A percentile compares a stretch with the other conserved stretches of the same genome.
These are phyloP conservation scores for Metroxylon sagu DNA, from an alignment of 176 grass and related monocot species.

Conservation along the genomic window DNA sequence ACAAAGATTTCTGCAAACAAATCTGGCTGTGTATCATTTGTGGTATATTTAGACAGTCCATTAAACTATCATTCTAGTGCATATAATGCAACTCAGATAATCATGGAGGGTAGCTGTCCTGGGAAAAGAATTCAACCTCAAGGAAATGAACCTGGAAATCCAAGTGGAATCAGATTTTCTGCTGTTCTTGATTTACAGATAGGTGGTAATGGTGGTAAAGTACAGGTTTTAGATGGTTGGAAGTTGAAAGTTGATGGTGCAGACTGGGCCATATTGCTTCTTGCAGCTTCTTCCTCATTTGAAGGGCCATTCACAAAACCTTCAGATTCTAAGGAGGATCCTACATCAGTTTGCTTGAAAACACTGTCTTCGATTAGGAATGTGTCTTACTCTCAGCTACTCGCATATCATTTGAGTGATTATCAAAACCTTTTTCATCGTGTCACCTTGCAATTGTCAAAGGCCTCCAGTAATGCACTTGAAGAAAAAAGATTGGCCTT, in stretches of 20 bases:
- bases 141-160: conserved; percentile 23
- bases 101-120: conserved; percentile 72
- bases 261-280: conserved; percentile 71
- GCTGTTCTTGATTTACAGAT: conserved; percentile 49
- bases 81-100: conserved; percentile 49
- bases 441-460: conserved; percentile 69
- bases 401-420: conserved; percentile 62
- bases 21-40: conserved; percentile 48
- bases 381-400: conserved; percentile 59
- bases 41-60: conserved; percentile 42
- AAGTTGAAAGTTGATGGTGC: conserved; percentile 65
- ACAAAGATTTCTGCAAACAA: conserved; percentile 61
- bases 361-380: conserved; percentile 46
- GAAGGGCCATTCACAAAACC: conserved; percentile 58
- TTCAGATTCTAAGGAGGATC: conserved; percentile 57
- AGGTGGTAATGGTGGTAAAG: conserved; percentile 29
- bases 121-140: conserved; percentile 29
- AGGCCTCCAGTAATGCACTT: conserved; percentile 19
- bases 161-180: conserved; percentile 60
- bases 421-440: conserved; percentile 82
- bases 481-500: conserved; percentile 8
- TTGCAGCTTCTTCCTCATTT: conserved; percentile 70
- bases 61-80: conserved; percentile 39
- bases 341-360: conserved; percentile 26
- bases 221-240: conserved; percentile 40